These are phyloP conservation scores for Suillus lakei DNA, from an alignment of 768 basidiomycete genomes.

Conservation along the genomic window DNA sequence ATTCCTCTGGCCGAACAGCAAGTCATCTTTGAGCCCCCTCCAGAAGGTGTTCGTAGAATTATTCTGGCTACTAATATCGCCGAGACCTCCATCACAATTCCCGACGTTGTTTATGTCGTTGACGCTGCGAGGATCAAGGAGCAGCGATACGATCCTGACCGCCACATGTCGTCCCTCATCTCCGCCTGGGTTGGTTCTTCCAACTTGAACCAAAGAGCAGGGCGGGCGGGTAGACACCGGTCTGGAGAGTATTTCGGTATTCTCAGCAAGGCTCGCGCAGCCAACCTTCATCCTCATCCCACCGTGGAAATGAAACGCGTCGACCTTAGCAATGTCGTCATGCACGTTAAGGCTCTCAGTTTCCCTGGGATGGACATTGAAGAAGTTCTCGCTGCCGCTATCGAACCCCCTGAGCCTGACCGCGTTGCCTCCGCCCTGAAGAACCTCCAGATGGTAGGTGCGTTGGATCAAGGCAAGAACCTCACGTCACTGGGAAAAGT, in stretches of 20 bases:
- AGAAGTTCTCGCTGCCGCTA: constrained; percentile 81
- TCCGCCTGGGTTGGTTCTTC: constrained; percentile 91
- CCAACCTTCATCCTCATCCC: constrained; percentile 74
- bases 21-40: constrained; percentile 84
- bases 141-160: constrained; percentile 84
- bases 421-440: constrained; percentile 82
- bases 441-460: constrained; percentile 84
- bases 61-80: constrained; percentile 96
- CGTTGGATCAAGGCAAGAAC: constrained; percentile 74
- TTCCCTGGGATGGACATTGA: constrained; percentile 87
- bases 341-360: constrained; percentile 94
- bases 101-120: constrained; percentile 93
- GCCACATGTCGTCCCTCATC: constrained; percentile 87
- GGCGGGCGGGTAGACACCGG: constrained; percentile 90
- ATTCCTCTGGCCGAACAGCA: constrained; percentile 91
- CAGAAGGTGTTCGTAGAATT: constrained; percentile 77
- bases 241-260: constrained; percentile 92
- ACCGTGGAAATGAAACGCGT: constrained; percentile 95
- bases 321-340: constrained; percentile 89
- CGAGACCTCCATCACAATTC: constrained; percentile 94
- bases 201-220: constrained; percentile 89
- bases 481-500: constrained; percentile 89
- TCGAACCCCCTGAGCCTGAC: constrained; percentile 83
- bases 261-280: constrained; percentile 64
- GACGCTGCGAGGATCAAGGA: constrained; percentile 91